Percentiles rank a stretch among this genome's conserved stretches.
Conservation (phyloP, 768 basidiomycete genomes). For the Mycena vulgaris region DNA sequence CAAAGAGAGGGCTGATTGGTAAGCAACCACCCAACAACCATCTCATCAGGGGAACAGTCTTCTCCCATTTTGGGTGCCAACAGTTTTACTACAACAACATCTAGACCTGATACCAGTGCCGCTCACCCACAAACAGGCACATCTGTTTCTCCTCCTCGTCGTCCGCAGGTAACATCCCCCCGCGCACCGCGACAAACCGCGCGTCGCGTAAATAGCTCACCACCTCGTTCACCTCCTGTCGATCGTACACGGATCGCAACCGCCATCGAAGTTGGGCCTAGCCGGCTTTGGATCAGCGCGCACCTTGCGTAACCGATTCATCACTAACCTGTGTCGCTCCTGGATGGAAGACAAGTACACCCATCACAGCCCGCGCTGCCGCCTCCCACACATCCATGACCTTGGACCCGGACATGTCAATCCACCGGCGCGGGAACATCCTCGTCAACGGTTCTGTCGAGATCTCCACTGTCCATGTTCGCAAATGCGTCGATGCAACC, state of each 20-base stretch:
- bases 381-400: constrained; percentile 79
- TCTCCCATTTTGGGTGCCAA: too few species aligned
- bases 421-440: constrained; percentile 81
- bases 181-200: constrained; percentile 59
- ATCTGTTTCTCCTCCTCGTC: constrained; percentile 64
- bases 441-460: constrained; percentile 61
- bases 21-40: neutral
- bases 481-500: constrained; percentile 67
- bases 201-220: constrained; percentile 68
- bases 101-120: constrained; percentile 79
- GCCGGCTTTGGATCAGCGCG: constrained; percentile 26
- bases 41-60: too few species aligned
- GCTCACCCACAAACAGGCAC: constrained; percentile 70
- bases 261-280: constrained; percentile 83
- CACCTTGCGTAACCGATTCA: neutral
- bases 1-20: constrained; percentile 4
- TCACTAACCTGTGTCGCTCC: constrained; percentile 79
- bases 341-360: constrained; percentile 77
- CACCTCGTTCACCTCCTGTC: constrained; percentile 80
- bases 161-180: constrained; percentile 54
- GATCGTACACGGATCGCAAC: constrained; percentile 79
- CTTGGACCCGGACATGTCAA: constrained; percentile 77
- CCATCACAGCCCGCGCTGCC: constrained; percentile 78
- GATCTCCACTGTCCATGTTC: constrained; percentile 70
- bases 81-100: constrained; percentile 29